These are phyloP conservation scores for Aspergillus persii DNA, from an alignment of 2,329 filamentous ascomycete species.

Conservation along the genomic window DNA sequence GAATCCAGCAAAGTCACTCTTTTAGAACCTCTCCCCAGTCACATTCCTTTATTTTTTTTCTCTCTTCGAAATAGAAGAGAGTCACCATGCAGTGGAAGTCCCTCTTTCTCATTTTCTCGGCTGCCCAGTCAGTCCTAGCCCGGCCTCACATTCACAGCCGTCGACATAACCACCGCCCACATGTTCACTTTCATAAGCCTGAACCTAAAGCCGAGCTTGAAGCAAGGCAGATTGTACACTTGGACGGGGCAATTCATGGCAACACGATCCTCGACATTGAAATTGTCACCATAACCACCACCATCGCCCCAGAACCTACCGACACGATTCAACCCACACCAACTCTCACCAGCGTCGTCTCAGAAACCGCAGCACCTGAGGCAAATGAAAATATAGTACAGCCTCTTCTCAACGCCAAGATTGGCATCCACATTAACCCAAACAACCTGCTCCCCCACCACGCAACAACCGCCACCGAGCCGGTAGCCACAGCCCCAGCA, in stretches of 20 bases:
- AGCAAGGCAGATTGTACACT: conserved; percentile 7
- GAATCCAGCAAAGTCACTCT: neutral
- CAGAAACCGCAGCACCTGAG: neutral
- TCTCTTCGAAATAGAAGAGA: neutral
- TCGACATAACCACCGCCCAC: conserved; percentile 23
- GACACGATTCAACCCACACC: neutral
- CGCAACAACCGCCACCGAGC: conserved; percentile 1
- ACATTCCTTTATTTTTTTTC: neutral
- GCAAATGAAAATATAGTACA: neutral
- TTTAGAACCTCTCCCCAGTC: neutral
- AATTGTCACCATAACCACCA: conserved; percentile 16
- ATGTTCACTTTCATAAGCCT: conserved; percentile 7
- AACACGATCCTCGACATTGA: conserved; percentile 16
- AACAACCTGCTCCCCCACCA: conserved; percentile 3
- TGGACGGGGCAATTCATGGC: neutral
- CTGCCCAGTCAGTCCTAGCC: conserved; percentile 25
- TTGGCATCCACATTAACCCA: neutral
- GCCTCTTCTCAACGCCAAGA: neutral
- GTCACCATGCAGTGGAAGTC: conserved; percentile 32
- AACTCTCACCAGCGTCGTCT: neutral
- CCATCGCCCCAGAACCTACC: neutral
- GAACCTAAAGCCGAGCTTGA: conserved; percentile 7
- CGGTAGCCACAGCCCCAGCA: conserved; percentile 1
- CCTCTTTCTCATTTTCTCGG: conserved; percentile 23
- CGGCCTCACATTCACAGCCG: conserved; percentile 28